phyloP scores from a whole-genome alignment of 2,329 filamentous ascomycete species.

The Fusarium sp. region DNA sequence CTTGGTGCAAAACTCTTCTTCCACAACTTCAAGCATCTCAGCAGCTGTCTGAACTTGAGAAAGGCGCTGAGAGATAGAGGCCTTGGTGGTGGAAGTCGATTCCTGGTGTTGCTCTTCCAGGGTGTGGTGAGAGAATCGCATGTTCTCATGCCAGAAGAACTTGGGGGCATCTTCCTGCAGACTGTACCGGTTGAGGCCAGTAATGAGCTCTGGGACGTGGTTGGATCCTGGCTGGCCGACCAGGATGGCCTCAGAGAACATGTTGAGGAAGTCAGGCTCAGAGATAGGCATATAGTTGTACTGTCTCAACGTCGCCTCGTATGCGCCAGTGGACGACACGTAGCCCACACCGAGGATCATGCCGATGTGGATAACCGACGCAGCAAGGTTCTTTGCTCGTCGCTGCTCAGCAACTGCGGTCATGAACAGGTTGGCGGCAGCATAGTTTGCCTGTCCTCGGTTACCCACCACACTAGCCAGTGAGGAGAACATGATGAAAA shows the following conservation, averaged over 20 bases:
- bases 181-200: background rate
- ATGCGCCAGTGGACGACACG: background rate
- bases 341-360: conserved; percentile 7
- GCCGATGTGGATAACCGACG: conserved; percentile 1
- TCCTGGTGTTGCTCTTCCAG: background rate
- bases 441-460: conserved; percentile 6
- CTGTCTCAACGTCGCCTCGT: background rate
- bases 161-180: background rate
- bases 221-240: background rate
- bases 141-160: background rate
- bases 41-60: background rate
- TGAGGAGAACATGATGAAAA: background rate
- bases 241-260: background rate
- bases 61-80: background rate
- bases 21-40: background rate
- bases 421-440: conserved; percentile 2
- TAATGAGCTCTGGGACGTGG: background rate
- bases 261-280: background rate
- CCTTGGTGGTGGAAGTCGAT: background rate
- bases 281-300: background rate
- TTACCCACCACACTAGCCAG: conserved; percentile 6
- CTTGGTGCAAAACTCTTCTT: background rate
- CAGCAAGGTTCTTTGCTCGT: background rate
- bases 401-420: background rate
- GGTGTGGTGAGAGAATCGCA: background rate